Conservation (phyloP, 2,329 filamentous ascomycete species). For the Parascedosporium putredinis region DNA sequence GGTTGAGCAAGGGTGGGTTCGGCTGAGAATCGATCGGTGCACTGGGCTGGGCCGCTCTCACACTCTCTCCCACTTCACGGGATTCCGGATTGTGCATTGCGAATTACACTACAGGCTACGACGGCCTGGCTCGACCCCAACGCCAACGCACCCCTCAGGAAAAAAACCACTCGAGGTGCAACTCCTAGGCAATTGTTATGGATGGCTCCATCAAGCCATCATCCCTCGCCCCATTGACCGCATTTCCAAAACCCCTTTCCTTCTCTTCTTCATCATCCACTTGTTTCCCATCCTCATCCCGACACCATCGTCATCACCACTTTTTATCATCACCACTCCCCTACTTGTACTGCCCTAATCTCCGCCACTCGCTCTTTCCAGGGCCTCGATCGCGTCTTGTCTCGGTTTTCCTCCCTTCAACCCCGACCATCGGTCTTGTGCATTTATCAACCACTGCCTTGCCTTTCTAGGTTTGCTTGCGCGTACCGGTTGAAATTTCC, state of each 20-base stretch:
- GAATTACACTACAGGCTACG: slow-evolving; percentile 9
- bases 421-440: neutral
- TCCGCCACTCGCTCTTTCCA: neutral
- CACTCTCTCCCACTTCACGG: slow-evolving; percentile 3
- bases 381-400: slow-evolving; percentile 3
- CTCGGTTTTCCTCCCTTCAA: neutral
- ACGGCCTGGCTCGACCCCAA: slow-evolving; percentile 8
- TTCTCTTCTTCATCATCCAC: slow-evolving; percentile 3
- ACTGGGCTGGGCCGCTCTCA: slow-evolving; percentile 3
- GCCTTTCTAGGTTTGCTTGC: neutral
- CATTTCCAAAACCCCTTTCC: slow-evolving; percentile 4
- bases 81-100: slow-evolving; percentile 9
- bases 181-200: slow-evolving; percentile 7
- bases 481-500: neutral
- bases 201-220: slow-evolving; percentile 9
- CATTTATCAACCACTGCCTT: neutral
- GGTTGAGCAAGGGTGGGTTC: slow-evolving; percentile 5
- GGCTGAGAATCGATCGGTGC: slow-evolving; percentile 5
- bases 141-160: slow-evolving; percentile 7
- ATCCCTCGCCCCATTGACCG: slow-evolving; percentile 8
- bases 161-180: slow-evolving; percentile 9
- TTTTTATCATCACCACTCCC: slow-evolving; percentile 4
- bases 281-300: slow-evolving; percentile 5
- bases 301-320: slow-evolving; percentile 10
- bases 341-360: slow-evolving; percentile 3